Base-by-base conservation (phyloP, 805 yeast species). In the Yamadazyma tumulicola region DNA sequence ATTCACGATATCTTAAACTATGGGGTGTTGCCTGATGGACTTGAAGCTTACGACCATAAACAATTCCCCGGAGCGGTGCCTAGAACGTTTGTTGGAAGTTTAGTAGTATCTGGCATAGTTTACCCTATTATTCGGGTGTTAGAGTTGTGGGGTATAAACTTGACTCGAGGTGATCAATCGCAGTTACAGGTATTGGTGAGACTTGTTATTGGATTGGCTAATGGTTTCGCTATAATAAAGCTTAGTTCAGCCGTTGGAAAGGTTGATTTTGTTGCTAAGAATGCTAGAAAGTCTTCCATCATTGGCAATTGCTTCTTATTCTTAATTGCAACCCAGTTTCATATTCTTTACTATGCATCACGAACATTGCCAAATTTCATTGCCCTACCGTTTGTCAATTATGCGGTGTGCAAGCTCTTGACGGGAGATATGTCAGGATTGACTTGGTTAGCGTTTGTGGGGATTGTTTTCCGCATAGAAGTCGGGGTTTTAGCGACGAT, bases 21-120 rank as follows among this genome's bases (percentile, higher is more conserved):
- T 52, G 96, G 96, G 1, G 44, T 62, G 1, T 51, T 43, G 24
- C 62, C 67, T 10, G 37, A 44, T 14, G 28, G 39, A 8, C 47
- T 55, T 12, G 58, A 64, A 25, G 42, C 62, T 31, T 91, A 72
- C 52, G 97, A 91, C 52, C 97, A 91, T 54, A 42, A 67, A 6
- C 57, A 67, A 34, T 91, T 86, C 54, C 95, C 96, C 0, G 97
- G 97, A 2, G 89, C 69, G 2, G 96, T 91, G 6, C 95, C 95
- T 19, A 69, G 97, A 35, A 76, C 95, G 0, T 89, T 88, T 49
- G 51, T 85, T 9, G 95, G 95, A 2, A 72, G 93, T 7, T 45
- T 80, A 32, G 41, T 76, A 1, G 40, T 86, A 9, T 68, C 85
- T 0, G 51, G 51, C 0, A 27, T 78, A 1, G 55, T 74, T 2